phyloP scores from a whole-genome alignment of 345 rosid species.

The Reutealis trisperma region DNA sequence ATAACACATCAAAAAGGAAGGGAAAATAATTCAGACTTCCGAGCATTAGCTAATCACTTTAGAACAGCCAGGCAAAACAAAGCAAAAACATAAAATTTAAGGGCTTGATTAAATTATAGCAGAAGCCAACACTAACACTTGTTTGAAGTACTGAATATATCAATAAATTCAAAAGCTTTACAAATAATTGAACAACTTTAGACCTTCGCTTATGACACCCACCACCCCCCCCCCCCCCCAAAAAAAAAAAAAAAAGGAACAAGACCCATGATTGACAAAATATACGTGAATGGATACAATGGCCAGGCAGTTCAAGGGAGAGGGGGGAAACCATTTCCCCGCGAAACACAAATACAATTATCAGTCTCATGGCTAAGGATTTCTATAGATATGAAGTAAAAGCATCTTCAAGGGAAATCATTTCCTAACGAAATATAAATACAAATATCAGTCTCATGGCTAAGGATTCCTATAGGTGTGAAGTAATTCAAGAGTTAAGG shows the following conservation, averaged over 20 bases:
- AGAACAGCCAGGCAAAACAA: not conserved
- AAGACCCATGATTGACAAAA: not conserved
- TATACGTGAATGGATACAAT: not conserved
- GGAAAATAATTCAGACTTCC: not conserved
- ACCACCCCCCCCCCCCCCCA: no score
- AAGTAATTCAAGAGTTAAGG: no score
- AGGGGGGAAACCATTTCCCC: not conserved
- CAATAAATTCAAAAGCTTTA: not conserved
- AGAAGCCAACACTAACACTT: not conserved
- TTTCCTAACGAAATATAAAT: no score
- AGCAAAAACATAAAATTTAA: not conserved
- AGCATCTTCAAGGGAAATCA: no score
- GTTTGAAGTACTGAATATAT: not conserved
- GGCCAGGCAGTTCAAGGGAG: not conserved
- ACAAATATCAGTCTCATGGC: no score
- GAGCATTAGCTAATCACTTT: not conserved
- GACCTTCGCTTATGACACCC: not conserved
- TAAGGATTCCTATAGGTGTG: no score
- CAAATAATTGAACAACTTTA: not conserved
- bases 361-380: not conserved
- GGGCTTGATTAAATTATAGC: not conserved
- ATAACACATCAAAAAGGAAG: constrained; percentile 6
- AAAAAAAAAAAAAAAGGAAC: no score
- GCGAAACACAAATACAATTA: not conserved
- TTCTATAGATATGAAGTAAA: no score